Conservation (phyloP, 2,329 filamentous ascomycete species). For the Alternaria panax region DNA sequence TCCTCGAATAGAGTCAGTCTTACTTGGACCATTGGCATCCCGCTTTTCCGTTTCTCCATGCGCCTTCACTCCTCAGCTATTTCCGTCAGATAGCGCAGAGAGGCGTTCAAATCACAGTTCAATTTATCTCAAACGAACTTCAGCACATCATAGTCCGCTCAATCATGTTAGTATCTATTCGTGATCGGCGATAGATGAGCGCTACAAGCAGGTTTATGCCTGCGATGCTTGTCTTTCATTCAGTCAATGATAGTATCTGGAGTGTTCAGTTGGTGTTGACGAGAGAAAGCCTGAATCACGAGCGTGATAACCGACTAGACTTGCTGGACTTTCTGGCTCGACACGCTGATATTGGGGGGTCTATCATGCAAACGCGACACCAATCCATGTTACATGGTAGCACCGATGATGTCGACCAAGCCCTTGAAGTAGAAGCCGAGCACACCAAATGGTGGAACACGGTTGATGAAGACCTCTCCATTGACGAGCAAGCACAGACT, state of each 20-base stretch:
- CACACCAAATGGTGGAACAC: conserved; percentile 38
- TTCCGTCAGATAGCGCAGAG: conserved; percentile 17
- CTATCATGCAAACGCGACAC: conserved; percentile 33
- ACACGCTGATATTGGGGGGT: conserved; percentile 31
- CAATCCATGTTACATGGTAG: conserved; percentile 15
- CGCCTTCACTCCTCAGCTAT: conserved; percentile 30
- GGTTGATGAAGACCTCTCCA: conserved; percentile 35
- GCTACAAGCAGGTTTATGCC: too few species aligned
- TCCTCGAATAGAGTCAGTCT: conserved; percentile 37
- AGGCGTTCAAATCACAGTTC: conserved; percentile 3
- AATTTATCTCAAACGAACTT: conserved; percentile 15
- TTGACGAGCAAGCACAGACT: conserved; percentile 14
- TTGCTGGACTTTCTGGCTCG: conserved; percentile 34
- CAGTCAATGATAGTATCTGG: too few species aligned
- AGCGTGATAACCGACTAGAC: conserved; percentile 27
- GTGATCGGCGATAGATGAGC: conserved; percentile 18
- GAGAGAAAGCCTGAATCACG: conserved; percentile 14
- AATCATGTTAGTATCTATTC: conserved; percentile 31
- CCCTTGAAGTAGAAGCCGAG: conserved; percentile 30
- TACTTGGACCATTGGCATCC: conserved; percentile 41
- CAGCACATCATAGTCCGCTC: conserved; percentile 32
- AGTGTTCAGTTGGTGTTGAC: too few species aligned
- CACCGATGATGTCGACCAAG: conserved; percentile 16
- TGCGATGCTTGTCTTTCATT: too few species aligned
- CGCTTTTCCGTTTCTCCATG: conserved; percentile 35